Conservation (phyloP, 306 rosid species). For the Rubus parviflorus region DNA sequence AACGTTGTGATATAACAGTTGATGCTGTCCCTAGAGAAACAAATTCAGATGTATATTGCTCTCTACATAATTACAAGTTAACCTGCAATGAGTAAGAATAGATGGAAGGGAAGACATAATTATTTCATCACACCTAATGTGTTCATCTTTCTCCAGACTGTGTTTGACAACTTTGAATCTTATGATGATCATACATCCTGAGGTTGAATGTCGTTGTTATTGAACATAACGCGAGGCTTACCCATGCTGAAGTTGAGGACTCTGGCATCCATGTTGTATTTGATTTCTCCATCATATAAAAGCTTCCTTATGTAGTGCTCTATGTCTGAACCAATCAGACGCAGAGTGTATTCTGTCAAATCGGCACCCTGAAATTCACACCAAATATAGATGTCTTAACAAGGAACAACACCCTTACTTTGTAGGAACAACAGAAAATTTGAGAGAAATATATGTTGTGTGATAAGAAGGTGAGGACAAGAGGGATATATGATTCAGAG, state of each 20-base stretch:
- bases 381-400: constrained; percentile 22
- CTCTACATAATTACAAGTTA: background rate
- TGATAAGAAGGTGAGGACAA: background rate
- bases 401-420: background rate
- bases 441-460: background rate
- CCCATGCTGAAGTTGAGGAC: constrained; percentile 99
- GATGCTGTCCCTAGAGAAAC: background rate
- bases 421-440: background rate
- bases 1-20: too few relatives aligned
- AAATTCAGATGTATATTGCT: background rate
- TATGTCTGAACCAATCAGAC: constrained; percentile 90
- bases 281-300: constrained; percentile 58
- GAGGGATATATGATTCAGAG: too few relatives aligned
- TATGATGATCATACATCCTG: constrained; percentile 32
- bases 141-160: background rate
- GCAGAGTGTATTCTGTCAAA: constrained; percentile 82
- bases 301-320: constrained; percentile 79
- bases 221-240: constrained; percentile 78
- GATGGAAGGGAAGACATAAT: background rate
- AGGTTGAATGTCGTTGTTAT: constrained; percentile 49
- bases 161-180: background rate
- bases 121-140: background rate
- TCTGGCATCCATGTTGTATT: constrained; percentile 84
- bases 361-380: constrained; percentile 67
- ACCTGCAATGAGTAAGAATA: background rate